Percentiles rank a stretch among this genome's conserved stretches.
Conservation (phyloP, 306 rosid species). For the Benincasa hispida region DNA sequence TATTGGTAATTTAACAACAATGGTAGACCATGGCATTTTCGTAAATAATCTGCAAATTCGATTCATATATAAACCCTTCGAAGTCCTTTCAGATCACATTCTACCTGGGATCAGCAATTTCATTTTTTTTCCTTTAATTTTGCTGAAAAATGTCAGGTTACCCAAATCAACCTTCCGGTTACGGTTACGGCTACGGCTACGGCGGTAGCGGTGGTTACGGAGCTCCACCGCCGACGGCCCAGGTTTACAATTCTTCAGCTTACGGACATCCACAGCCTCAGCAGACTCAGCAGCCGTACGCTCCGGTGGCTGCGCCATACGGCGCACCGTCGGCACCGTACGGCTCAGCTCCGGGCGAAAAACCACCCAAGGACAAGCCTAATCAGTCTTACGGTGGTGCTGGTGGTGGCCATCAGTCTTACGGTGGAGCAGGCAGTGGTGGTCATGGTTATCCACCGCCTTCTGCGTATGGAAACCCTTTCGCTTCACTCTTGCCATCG, state of each 20-base stretch:
- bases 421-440: not conserved
- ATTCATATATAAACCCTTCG: not conserved
- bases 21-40: not conserved
- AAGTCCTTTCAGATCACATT: not conserved
- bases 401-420: not conserved
- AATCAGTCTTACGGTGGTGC: slow-evolving; percentile 4
- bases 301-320: slow-evolving; percentile 12
- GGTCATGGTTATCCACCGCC: slow-evolving; percentile 32
- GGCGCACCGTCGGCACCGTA: slow-evolving; percentile 10
- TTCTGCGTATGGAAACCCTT: slow-evolving; percentile 28
- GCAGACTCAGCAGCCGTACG: slow-evolving; percentile 10
- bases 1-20: not conserved
- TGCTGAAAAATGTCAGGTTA: slow-evolving; percentile 39
- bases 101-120: not conserved
- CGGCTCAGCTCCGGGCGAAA: not conserved
- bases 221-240: slow-evolving; percentile 9
- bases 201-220: slow-evolving; percentile 10
- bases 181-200: slow-evolving; percentile 24
- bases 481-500: slow-evolving; percentile 70
- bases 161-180: slow-evolving; percentile 24
- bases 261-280: slow-evolving; percentile 11
- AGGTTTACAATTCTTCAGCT: slow-evolving; percentile 9
- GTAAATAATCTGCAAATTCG: not conserved
- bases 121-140: not conserved
- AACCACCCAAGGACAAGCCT: slow-evolving; percentile 35